Base-by-base conservation (phyloP, 2,329 filamentous ascomycete genomes). In the Leptographium radiaticola region DNA sequence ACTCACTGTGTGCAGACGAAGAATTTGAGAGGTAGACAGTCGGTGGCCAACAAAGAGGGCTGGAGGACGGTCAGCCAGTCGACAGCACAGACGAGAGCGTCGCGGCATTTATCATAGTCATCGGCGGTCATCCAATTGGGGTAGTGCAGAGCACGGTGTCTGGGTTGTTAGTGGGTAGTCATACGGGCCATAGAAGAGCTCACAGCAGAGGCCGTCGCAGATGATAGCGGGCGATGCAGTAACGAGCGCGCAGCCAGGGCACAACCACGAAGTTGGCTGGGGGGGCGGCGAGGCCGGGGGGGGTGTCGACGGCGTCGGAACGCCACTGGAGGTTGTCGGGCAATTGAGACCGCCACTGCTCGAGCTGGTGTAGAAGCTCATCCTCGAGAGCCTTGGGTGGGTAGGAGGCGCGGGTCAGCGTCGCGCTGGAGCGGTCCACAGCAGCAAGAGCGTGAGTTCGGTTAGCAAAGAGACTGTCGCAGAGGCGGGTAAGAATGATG, bases 341-440 rank as follows among this genome's bases (percentile, higher is more conserved):
- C 15, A 78, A 70, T 53, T 76, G 75, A 6, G 62, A 66, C 31
- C 74, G 73, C 75, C 75, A 79, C 61, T 77, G 74, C 59, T 76
- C 74, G 18, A 78, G 70, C 62, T 79, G 75, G 61, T 77, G 74
- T 50, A 72, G 69, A 55, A 78, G 71, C 61, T 79, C 75, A 36
- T 70, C 65, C 25, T 73, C 75, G 51, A 79, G 66, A 9, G 69
- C 69, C 15, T 72, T 69, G 8, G 71, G 70, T 4, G 75, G 75
- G 59, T 73, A 68, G 56, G 71, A 67, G 30, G 45, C 53, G 36
- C 53, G 53, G 1, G 57, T 51, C 47, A 58, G 20, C 1, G 56
- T 59, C 4, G 51, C 52, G 30, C 54, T 55, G 16, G 40, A 39
- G 11, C 25, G 25, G 25, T 25, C 36, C n/a, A 18, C 20, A 16